Base-by-base conservation (phyloP, 176 grass and related monocot species). In the Bolboschoenus planiculmis region DNA sequence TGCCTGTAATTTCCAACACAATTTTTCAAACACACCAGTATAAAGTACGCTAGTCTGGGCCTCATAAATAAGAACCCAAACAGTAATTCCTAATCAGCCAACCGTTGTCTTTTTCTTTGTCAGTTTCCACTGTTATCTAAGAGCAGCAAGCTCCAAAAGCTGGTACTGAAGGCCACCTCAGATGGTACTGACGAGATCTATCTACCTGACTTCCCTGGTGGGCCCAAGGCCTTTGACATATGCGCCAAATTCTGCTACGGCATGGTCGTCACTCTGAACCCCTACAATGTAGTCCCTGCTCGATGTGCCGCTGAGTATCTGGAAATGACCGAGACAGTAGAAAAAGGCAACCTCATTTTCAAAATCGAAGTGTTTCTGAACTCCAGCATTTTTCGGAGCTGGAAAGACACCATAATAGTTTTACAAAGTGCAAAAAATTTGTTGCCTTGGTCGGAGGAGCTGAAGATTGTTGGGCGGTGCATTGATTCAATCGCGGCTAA, bases 241-340 rank as follows among this genome's bases (percentile, higher is more conserved):
- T 99, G 97, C 20, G 86, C 93, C 43, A 99, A 99, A 64, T 99
- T 99, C 88, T 99, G 97, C 85, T 99, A 99, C 47, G 97, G 97
- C 42, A 96, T 99, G 87, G 82, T 87, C 42, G 97, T 96, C n/a
- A 99, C 93, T 36, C 84, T 99, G 26, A 96, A 89, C 74, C 87
- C 97, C 30, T 90, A 96, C 87, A 99, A 96, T 79, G 91, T 96
- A 48, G 93, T 90, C 39, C 91, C 91, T 39, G 73, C 91, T 81
- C 92, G 93, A 88, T 99, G 93, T 78, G 93, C 93, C 20, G 91
- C 93, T 1, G 91, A 96, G 71, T 91, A 88, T 76, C 91, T 99
- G 31, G 93, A 95, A 87, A 99, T 99, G 97, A 91, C 88, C 2
- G 97, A 99, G 82, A 93, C 89, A 27, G 84, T 92, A 75, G 97